A percentile compares a stretch with the other conserved stretches of the same genome.
Evolutionary conservation across 768 basidiomycete species (phyloP).

Genomic region (Lentinula guzmanii): DNA sequence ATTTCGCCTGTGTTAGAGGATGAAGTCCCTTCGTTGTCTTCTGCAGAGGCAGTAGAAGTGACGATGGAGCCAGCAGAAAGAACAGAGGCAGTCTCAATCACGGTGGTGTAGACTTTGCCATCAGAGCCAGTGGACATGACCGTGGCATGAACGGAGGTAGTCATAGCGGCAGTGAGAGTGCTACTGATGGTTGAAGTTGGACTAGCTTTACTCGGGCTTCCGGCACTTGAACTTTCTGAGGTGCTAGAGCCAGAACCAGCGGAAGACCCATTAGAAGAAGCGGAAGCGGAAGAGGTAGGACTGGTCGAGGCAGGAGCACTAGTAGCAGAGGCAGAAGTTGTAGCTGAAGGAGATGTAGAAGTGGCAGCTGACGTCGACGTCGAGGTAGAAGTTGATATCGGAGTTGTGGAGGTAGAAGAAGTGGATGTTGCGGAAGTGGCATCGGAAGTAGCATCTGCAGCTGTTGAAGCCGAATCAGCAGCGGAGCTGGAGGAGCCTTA

Average conservation of each 20-base stretch:
- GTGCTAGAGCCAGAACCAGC: neutral
- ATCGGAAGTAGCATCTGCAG: neutral
- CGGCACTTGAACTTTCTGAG: neutral
- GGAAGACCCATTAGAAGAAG: neutral
- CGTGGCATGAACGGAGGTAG: neutral
- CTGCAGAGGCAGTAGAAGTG: neutral
- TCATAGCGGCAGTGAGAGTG: constrained; percentile 1
- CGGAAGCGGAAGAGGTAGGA: constrained; percentile 4
- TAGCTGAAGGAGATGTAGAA: neutral
- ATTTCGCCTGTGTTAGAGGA: constrained; percentile 5
- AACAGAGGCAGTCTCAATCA: neutral
- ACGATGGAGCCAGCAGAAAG: constrained; percentile 2
- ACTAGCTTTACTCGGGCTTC: neutral
- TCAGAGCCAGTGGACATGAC: neutral
- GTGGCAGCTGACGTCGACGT: neutral
- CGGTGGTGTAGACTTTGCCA: neutral
- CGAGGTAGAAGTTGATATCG: neutral
- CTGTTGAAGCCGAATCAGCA: neutral
- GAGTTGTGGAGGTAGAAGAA: neutral
- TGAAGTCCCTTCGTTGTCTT: neutral
- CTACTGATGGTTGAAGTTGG: neutral
- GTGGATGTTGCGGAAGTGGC: neutral
- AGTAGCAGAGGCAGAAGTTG: neutral
- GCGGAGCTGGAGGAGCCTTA: neutral
- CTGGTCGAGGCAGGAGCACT: neutral